These are phyloP conservation scores for Boletus speciosus DNA, from an alignment of 768 basidiomycete genomes.

Conservation along the genomic window DNA sequence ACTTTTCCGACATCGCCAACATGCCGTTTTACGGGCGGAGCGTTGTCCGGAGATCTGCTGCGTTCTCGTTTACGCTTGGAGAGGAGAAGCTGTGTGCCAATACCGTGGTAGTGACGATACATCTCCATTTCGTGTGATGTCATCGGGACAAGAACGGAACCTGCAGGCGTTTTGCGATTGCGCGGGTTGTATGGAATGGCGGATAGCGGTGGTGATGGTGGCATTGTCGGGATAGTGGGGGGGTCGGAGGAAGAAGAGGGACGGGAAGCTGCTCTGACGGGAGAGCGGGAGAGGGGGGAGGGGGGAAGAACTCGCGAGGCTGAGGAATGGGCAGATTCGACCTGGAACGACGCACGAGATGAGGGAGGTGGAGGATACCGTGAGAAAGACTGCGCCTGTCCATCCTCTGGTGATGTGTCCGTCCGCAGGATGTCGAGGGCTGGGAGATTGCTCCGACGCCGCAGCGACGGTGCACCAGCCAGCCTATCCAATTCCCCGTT, in stretches of 20 bases:
- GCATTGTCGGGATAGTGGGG: slow-evolving; percentile 26
- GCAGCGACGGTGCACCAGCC: slow-evolving; percentile 23
- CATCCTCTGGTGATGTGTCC: slow-evolving; percentile 19
- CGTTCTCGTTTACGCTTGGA: slow-evolving; percentile 52
- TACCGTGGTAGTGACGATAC: slow-evolving; percentile 55
- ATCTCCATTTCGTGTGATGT: slow-evolving; percentile 57
- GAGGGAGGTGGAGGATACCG: slow-evolving; percentile 17
- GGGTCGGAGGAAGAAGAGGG: slow-evolving; percentile 37
- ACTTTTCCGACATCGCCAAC: slow-evolving; percentile 72
- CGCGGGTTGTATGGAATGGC: slow-evolving; percentile 62
- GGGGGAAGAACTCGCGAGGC: slow-evolving; percentile 25
- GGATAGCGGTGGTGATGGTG: slow-evolving; percentile 27
- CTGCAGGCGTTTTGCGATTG: slow-evolving; percentile 56
- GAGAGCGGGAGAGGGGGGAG: slow-evolving; percentile 29
- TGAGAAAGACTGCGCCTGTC: slow-evolving; percentile 23
- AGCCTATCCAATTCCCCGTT: slow-evolving; percentile 29
- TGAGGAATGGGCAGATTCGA: slow-evolving; percentile 22
- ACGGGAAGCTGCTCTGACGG: slow-evolving; percentile 27
- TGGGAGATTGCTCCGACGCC: slow-evolving; percentile 30
- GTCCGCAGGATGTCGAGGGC: slow-evolving; percentile 34
- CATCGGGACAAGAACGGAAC: slow-evolving; percentile 62
- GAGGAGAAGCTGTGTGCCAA: slow-evolving; percentile 48
- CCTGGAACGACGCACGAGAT: slow-evolving; percentile 22
- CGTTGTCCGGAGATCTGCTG: slow-evolving; percentile 37
- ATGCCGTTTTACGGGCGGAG: slow-evolving; percentile 47